Percentiles rank a stretch among this genome's conserved stretches.
These are phyloP conservation scores for Persicaria maculosa DNA, from an alignment of 148 eudicot species.

Conservation along the genomic window DNA sequence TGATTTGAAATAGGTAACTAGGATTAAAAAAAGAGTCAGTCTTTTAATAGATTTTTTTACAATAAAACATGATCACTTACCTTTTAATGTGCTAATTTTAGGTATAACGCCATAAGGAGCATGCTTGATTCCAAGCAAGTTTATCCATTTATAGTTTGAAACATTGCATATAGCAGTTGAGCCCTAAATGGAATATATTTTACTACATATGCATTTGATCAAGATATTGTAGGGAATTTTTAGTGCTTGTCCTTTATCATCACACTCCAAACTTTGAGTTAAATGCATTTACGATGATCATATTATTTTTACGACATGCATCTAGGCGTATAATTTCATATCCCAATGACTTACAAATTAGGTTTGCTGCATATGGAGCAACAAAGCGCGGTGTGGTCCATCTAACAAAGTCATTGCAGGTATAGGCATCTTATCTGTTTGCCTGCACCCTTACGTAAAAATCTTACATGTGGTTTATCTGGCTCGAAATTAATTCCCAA, in stretches of 20 bases:
- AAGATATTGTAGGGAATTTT: not conserved
- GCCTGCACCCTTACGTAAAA: not conserved
- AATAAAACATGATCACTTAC: too few relatives aligned
- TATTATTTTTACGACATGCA: not conserved
- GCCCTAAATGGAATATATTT: not conserved
- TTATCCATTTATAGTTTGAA: not conserved
- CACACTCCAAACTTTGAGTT: not conserved
- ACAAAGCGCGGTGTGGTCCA: slow-evolving; percentile 98
- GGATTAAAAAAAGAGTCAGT: too few relatives aligned
- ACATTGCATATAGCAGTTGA: not conserved
- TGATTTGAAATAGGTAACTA: too few relatives aligned
- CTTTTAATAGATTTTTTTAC: too few relatives aligned
- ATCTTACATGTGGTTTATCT: not conserved
- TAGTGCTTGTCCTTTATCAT: not conserved
- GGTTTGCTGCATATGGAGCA: slow-evolving; percentile 99
- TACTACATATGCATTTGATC: not conserved
- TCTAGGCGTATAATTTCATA: not conserved
- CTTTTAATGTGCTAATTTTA: not conserved
- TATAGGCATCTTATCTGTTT: slow-evolving; percentile 12
- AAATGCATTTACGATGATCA: not conserved
- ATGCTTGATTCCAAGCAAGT: not conserved
- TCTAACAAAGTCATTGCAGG: slow-evolving; percentile 92
- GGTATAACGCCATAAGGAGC: not conserved
- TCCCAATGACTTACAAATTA: slow-evolving; percentile 13
- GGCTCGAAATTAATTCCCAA: not conserved